Evolutionary conservation across 306 rosid species (phyloP).

Genomic region (Fragaria nilgerrensis): DNA sequence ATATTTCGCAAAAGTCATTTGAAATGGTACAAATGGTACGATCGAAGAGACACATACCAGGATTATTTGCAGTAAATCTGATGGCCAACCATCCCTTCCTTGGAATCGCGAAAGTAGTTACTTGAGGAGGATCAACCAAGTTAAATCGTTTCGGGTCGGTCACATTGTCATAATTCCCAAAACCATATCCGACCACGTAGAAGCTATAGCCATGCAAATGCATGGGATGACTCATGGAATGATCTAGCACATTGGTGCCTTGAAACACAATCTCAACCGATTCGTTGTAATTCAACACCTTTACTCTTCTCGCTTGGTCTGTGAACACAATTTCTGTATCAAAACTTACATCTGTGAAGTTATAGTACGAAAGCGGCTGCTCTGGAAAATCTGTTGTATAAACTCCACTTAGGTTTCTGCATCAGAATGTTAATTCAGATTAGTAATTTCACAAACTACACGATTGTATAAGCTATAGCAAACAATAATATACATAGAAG

Average conservation of each 20-base stretch:
- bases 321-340: not conserved
- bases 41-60: not conserved
- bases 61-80: slow-evolving; percentile 18
- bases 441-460: not conserved
- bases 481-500: no score
- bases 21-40: not conserved
- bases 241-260: slow-evolving; percentile 4
- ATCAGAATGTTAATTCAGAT: not conserved
- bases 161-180: not conserved
- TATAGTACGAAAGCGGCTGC: not conserved
- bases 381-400: slow-evolving; percentile 5
- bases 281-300: slow-evolving; percentile 18
- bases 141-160: slow-evolving; percentile 11
- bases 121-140: slow-evolving; percentile 15
- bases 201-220: slow-evolving; percentile 20
- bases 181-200: slow-evolving; percentile 8
- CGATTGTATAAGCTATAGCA: not conserved
- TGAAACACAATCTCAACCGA: slow-evolving; percentile 16
- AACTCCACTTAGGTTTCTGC: slow-evolving; percentile 15
- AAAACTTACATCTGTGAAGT: not conserved
- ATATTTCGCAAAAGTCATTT: no score
- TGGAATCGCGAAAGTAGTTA: slow-evolving; percentile 5
- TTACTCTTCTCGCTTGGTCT: slow-evolving; percentile 1
- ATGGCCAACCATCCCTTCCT: slow-evolving; percentile 13
- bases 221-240: slow-evolving; percentile 11